Evolutionary conservation across 2,329 filamentous ascomycete genomes (phyloP), one percentile per base, ranked within the genome.

Genomic region (Boeremia exigua): DNA sequence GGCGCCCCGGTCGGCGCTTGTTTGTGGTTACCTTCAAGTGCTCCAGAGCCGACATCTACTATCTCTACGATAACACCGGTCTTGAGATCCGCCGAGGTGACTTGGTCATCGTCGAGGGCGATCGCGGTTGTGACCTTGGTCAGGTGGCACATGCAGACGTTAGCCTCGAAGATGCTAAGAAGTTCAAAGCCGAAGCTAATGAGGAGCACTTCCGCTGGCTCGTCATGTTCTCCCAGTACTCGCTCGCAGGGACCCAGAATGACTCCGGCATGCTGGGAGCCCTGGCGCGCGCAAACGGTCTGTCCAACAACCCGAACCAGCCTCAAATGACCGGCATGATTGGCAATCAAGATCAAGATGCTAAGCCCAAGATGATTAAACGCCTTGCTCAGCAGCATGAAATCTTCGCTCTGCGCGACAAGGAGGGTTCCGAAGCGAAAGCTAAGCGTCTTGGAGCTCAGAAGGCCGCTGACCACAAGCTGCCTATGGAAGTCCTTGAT

Each of bases 401-500:
- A 77, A 90, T 98, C 40, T 86, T 92, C 65, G 88, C 88, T 57
- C 82, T 99, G 62, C 88, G 92, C 57, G 95, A 98, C 69, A 99
- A 99, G 75, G 95, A 99, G 79, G 94, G 93, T 34, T 95, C 96
- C 60, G 95, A 99, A 76, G 95, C 95, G 15, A 98, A 98, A 76
- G 95, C 95, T 1, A 98, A 99, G 80, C 87, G 95, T 51, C 89
- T 96, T 38, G 97, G 93, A 74, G 95, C 96, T 81, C 91, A 96
- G 69, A 99, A 98, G 77, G 95, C 97, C 49, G 90, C 90, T 63
- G 94, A 98, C 70, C 93, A 98, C 75, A 88, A 91, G 43, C 83
- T 98, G 27, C 93, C 96, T 67, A 98, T 99, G 95, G 95, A 99
- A 76, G 98, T 99, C 61, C 85, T 99, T 6, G 95, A 99, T 77